Evolutionary conservation across 495 filamentous ascomycete genomes (phyloP).

Genomic region (Clohesyomyces aquaticus): DNA sequence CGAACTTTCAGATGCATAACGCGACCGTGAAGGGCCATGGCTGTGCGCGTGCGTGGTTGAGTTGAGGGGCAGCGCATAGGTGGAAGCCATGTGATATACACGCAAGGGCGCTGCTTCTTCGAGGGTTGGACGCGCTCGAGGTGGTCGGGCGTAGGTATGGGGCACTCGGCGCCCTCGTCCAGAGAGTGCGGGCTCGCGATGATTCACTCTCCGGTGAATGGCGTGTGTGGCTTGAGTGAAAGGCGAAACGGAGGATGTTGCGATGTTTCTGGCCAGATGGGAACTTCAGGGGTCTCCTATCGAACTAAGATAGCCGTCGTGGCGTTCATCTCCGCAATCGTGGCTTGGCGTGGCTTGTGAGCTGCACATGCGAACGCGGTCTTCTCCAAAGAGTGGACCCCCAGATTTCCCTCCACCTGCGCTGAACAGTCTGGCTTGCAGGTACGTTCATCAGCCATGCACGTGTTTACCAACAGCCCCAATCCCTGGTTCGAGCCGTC

Average conservation of each 20-base stretch:
- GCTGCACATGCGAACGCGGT: no score
- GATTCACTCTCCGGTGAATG: not conserved
- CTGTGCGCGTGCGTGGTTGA: slow-evolving; percentile 17
- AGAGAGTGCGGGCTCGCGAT: slow-evolving; percentile 5
- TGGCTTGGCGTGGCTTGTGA: slow-evolving; percentile 9
- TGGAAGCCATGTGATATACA: slow-evolving; percentile 40
- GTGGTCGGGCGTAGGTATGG: not conserved
- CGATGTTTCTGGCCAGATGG: slow-evolving; percentile 11
- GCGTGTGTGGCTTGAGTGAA: slow-evolving; percentile 8
- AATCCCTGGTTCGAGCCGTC: slow-evolving; percentile 15
- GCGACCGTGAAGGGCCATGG: slow-evolving; percentile 38
- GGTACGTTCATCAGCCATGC: not conserved
- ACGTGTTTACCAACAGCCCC: slow-evolving; percentile 15
- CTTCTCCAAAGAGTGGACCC: no score
- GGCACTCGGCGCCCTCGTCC: slow-evolving; percentile 27
- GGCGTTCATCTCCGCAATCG: slow-evolving; percentile 13
- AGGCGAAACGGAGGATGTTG: not conserved
- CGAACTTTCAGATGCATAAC: slow-evolving; percentile 25
- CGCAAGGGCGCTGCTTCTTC: not conserved
- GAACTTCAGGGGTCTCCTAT: slow-evolving; percentile 24
- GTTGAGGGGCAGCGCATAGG: slow-evolving; percentile 44
- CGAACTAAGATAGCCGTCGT: not conserved
- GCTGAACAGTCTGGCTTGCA: no score
- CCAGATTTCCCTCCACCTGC: no score
- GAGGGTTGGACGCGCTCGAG: slow-evolving; percentile 3